A percentile compares a stretch with the other conserved stretches of the same genome.
Conservation (phyloP, 2,329 filamentous ascomycete genomes). For the Teratosphaeria zuluensis region DNA sequence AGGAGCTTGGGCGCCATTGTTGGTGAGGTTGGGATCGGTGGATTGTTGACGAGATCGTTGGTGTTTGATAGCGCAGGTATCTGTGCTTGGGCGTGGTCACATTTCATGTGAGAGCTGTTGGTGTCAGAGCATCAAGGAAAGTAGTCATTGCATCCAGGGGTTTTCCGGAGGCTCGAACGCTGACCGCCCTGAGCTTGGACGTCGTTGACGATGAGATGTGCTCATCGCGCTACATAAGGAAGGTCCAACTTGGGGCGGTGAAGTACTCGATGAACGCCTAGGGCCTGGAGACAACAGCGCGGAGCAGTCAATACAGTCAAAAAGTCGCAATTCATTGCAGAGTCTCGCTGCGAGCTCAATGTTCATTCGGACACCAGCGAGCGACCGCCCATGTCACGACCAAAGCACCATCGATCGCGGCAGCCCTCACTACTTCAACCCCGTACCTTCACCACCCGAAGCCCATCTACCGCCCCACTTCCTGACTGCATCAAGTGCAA, state of each 20-base stretch:
- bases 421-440: background rate
- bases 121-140: background rate
- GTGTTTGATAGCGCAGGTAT: too few species aligned
- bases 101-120: background rate
- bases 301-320: too few species aligned
- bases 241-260: background rate
- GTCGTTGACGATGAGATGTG: background rate
- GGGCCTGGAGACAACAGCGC: too few species aligned
- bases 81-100: background rate
- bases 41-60: background rate
- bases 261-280: background rate
- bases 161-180: background rate
- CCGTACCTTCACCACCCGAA: background rate
- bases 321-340: too few species aligned
- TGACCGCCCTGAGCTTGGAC: background rate
- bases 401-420: background rate
- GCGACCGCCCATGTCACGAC: background rate
- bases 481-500: background rate
- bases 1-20: background rate
- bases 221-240: background rate
- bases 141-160: background rate
- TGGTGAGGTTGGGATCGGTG: too few species aligned
- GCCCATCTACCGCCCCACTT: background rate
- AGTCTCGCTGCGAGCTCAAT: background rate
- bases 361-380: background rate